A percentile compares a stretch with the other conserved stretches of the same genome.
Evolutionary conservation across 2,329 filamentous ascomycete species (phyloP).

Genomic region (Hymenoscyphus salicellus): DNA sequence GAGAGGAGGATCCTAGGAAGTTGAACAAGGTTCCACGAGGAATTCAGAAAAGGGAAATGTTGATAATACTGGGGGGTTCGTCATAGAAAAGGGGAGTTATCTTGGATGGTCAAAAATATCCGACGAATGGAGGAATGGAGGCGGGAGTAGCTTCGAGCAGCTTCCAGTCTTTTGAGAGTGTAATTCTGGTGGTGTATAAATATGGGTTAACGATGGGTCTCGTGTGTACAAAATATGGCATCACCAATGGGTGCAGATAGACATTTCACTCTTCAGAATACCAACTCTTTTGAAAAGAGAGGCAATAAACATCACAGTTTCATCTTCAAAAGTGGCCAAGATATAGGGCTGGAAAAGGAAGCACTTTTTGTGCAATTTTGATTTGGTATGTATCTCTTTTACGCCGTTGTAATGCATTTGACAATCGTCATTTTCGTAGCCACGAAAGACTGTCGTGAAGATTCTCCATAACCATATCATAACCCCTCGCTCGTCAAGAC

Average conservation of each 20-base stretch:
- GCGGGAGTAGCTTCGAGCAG: neutral
- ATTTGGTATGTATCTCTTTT: conserved; percentile 34
- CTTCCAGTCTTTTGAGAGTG: neutral
- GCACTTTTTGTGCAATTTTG: conserved; percentile 29
- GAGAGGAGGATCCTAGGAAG: conserved; percentile 35
- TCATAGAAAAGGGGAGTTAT: conserved; percentile 1
- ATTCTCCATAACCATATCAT: conserved; percentile 27
- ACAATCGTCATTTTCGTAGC: conserved; percentile 27
- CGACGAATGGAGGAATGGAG: neutral
- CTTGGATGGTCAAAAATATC: neutral
- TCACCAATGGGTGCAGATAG: neutral
- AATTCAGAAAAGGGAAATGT: neutral
- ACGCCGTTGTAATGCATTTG: conserved; percentile 36
- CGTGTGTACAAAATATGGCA: neutral
- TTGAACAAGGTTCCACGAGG: neutral
- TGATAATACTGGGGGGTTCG: neutral
- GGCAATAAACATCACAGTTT: conserved; percentile 3
- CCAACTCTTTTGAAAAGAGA: neutral
- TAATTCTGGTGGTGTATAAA: conserved; percentile 1
- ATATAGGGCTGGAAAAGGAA: conserved; percentile 16
- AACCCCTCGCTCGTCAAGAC: conserved; percentile 25
- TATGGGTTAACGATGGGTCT: neutral
- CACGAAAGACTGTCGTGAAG: conserved; percentile 23
- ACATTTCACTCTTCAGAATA: neutral
- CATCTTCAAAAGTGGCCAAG: neutral